These are phyloP conservation scores for Marchantia polymorpha DNA, from an alignment of 225 moss, liverwort and hornwort species.

Conservation along the genomic window DNA sequence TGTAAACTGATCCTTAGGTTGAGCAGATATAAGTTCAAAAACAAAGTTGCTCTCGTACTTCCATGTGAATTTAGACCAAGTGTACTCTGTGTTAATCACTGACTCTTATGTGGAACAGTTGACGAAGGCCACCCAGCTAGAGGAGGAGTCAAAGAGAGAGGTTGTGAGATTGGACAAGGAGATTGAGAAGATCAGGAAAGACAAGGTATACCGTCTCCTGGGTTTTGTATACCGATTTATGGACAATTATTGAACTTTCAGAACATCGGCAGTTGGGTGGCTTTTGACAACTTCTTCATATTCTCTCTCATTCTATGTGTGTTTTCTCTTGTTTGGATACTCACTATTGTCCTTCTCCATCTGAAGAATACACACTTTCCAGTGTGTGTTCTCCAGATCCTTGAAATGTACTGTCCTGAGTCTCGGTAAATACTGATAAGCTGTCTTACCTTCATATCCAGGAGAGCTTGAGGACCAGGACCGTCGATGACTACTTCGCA, in stretches of 20 bases:
- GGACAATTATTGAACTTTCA: no score
- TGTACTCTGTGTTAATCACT: not conserved
- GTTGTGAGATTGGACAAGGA: slow-evolving; percentile 52
- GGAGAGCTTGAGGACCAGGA: slow-evolving; percentile 64
- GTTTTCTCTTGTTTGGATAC: no score
- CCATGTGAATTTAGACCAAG: no score
- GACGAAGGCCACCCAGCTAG: slow-evolving; percentile 60
- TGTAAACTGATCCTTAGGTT: no score
- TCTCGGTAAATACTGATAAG: not conserved
- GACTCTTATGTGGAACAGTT: slow-evolving; percentile 41
- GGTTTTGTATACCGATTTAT: no score
- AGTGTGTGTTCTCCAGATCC: not conserved
- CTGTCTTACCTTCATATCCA: slow-evolving; percentile 28
- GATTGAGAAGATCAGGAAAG: slow-evolving; percentile 52
- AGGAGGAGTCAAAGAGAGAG: slow-evolving; percentile 79
- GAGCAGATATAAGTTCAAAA: no score
- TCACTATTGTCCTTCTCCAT: no score
- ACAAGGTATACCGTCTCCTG: slow-evolving; percentile 54
- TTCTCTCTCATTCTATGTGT: no score
- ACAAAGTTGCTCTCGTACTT: no score
- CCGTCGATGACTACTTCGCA: slow-evolving; percentile 82
- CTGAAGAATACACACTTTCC: no score
- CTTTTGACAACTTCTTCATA: no score
- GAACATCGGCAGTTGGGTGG: no score
- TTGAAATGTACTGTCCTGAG: slow-evolving; percentile 2